Evolutionary conservation across 495 filamentous ascomycete species (phyloP).

Genomic region (Cladorrhinum samala): DNA sequence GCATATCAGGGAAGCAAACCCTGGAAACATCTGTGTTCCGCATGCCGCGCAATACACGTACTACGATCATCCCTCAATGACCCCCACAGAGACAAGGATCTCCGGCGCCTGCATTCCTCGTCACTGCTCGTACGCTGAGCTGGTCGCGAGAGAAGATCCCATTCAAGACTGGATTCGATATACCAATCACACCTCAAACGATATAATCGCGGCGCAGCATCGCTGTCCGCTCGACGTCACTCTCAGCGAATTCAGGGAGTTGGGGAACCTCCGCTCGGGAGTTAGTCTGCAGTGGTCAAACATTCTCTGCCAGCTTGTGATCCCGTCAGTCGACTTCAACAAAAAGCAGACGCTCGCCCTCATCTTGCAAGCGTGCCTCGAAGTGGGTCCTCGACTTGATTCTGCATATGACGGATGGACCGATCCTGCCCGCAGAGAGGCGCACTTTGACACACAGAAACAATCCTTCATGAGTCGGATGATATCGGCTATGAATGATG

Average conservation of each 20-base stretch:
- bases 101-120: background rate
- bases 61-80: conserved; percentile 10
- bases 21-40: conserved; percentile 35
- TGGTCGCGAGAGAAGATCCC: background rate
- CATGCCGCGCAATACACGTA: conserved; percentile 41
- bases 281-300: conserved; percentile 50
- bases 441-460: conserved; percentile 1
- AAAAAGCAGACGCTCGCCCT: conserved; percentile 39
- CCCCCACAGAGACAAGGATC: background rate
- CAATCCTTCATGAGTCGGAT: background rate
- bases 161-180: conserved; percentile 13
- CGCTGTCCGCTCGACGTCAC: conserved; percentile 37
- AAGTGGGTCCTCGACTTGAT: conserved; percentile 35
- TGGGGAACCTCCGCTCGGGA: conserved; percentile 44
- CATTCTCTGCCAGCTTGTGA: conserved; percentile 46
- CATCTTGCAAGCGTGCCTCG: conserved; percentile 44
- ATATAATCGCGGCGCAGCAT: conserved; percentile 41
- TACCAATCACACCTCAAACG: conserved; percentile 30
- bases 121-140: conserved; percentile 11
- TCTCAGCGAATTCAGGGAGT: conserved; percentile 46
- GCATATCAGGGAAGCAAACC: conserved; percentile 20
- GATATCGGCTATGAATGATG: background rate
- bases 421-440: background rate
- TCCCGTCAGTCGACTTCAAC: conserved; percentile 41
- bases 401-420: background rate